A percentile compares a stretch with the other conserved stretches of the same genome.
These are phyloP conservation scores for Brasenia schreberi DNA, from an alignment of 164 flowering plant species.

Conservation along the genomic window DNA sequence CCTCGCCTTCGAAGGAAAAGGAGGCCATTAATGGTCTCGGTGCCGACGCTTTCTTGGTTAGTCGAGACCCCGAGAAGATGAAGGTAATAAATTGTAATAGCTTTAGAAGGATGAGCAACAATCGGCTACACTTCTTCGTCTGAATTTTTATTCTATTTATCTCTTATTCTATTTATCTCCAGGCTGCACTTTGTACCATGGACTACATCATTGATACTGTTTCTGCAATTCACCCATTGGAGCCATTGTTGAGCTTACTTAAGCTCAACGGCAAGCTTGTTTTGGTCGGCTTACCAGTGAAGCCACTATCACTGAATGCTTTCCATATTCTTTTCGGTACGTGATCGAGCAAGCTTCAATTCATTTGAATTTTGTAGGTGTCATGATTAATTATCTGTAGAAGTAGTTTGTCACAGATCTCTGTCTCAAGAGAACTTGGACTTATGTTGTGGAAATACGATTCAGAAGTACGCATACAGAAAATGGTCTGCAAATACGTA, in stretches of 20 bases:
- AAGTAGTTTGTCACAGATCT: no score
- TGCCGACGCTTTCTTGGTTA: conserved; percentile 16
- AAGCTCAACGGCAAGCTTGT: conserved; percentile 41
- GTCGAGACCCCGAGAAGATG: conserved; percentile 23
- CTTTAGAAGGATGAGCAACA: not conserved
- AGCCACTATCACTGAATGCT: conserved; percentile 30
- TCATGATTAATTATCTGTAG: no score
- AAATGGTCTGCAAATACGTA: no score
- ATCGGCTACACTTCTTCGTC: not conserved
- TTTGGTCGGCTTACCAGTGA: conserved; percentile 41
- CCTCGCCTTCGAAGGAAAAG: conserved; percentile 22
- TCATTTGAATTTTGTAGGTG: not conserved
- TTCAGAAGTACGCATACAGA: no score
- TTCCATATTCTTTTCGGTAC: conserved; percentile 35
- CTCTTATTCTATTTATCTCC: not conserved
- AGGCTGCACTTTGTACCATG: conserved; percentile 41
- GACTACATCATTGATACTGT: conserved; percentile 52
- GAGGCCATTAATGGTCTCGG: conserved; percentile 23
- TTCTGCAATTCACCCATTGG: conserved; percentile 34
- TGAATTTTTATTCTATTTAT: not conserved
- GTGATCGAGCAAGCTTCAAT: not conserved
- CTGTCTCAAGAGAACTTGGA: no score
- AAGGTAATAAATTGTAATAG: conserved; percentile 14
- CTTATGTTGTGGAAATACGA: no score
- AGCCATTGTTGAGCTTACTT: conserved; percentile 32